Evolutionary conservation across 441 rosid species (phyloP).

Genomic region (Pelargonium citronellum): DNA sequence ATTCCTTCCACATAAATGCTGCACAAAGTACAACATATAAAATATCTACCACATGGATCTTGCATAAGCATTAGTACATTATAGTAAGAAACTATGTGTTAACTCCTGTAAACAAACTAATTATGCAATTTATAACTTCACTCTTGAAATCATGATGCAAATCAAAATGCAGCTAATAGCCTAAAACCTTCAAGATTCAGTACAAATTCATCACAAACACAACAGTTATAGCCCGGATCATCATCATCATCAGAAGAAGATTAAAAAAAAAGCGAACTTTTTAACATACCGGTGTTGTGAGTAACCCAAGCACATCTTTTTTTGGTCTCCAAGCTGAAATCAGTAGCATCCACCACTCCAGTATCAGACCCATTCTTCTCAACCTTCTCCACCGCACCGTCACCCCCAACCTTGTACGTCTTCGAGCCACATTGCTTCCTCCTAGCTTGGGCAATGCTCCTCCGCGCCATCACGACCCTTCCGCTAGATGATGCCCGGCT

Average conservation of each 20-base stretch:
- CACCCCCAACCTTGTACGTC: slow-evolving; percentile 25
- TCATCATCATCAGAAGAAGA: slow-evolving; percentile 1
- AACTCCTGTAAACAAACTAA: too few species aligned
- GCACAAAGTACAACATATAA: too few species aligned
- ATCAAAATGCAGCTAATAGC: slow-evolving; percentile 1
- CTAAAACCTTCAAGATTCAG: slow-evolving; percentile 2
- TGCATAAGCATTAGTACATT: too few species aligned
- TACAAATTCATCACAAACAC: slow-evolving; percentile 14
- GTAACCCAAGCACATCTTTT: slow-evolving; percentile 55
- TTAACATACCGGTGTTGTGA: slow-evolving; percentile 39
- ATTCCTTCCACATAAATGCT: too few species aligned
- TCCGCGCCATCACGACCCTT: slow-evolving; percentile 24
- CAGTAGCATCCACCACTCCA: slow-evolving; percentile 21
- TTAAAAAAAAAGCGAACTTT: neutral
- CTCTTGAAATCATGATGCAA: neutral
- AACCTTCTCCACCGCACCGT: neutral
- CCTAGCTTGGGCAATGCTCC: slow-evolving; percentile 25
- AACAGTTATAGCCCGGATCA: slow-evolving; percentile 12
- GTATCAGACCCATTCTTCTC: slow-evolving; percentile 5
- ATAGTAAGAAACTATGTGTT: too few species aligned
- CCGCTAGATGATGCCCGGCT: slow-evolving; percentile 36
- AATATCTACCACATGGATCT: too few species aligned
- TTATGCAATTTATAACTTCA: neutral
- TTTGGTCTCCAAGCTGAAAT: slow-evolving; percentile 34
- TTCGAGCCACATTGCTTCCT: slow-evolving; percentile 30